phyloP scores from a whole-genome alignment of 1,139 yeast species.

The Candida neerlandica region DNA sequence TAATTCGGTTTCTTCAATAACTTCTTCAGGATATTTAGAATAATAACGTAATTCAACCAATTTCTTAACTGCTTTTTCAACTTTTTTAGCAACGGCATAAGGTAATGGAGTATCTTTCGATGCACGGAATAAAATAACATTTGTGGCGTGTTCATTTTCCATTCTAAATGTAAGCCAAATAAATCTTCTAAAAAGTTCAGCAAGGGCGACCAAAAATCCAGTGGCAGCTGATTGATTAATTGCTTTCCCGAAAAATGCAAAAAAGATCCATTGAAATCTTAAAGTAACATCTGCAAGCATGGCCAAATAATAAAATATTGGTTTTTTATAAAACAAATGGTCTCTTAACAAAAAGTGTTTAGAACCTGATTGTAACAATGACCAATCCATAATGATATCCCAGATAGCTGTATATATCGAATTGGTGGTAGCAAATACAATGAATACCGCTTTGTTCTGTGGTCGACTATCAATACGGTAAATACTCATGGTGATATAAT shows the following conservation, averaged over 20 bases:
- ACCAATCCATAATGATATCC: conserved; percentile 98
- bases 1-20: not conserved
- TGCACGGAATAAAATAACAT: conserved; percentile 81
- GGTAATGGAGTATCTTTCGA: conserved; percentile 87
- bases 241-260: conserved; percentile 68
- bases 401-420: conserved; percentile 72
- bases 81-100: conserved; percentile 50
- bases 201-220: conserved; percentile 78
- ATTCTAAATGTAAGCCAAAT: conserved; percentile 90
- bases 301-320: conserved; percentile 69
- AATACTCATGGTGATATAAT: conserved; percentile 74
- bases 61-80: conserved; percentile 43
- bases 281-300: conserved; percentile 71
- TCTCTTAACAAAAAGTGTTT: conserved; percentile 66
- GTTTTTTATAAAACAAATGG: conserved; percentile 62
- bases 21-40: conserved; percentile 8
- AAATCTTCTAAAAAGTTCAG: conserved; percentile 80
- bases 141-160: conserved; percentile 94
- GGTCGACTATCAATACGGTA: conserved; percentile 64
- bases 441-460: conserved; percentile 58
- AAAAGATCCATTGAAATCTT: conserved; percentile 90
- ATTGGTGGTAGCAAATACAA: conserved; percentile 73
- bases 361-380: conserved; percentile 69
- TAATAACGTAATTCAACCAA: conserved; percentile 40
- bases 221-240: conserved; percentile 91